These are phyloP conservation scores for Rhodotorula sp. DNA, from an alignment of 1,284 basidiomycete genomes.

Conservation along the genomic window DNA sequence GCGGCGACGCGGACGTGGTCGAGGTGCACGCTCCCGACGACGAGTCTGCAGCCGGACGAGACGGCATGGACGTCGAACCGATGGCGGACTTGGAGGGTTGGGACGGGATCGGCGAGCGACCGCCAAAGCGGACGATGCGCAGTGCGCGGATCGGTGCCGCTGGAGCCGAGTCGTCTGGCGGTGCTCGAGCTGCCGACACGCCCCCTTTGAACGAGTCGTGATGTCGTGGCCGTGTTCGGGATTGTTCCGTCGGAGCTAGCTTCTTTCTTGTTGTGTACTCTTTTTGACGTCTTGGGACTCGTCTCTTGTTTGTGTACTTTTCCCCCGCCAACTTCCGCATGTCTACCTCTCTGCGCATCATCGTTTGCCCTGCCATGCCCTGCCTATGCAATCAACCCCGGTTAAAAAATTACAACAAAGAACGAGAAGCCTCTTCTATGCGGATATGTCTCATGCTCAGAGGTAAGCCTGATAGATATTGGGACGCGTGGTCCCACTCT, in stretches of 20 bases:
- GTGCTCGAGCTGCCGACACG: too few relatives aligned
- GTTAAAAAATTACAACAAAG: background rate
- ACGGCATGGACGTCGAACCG: constrained; percentile 13
- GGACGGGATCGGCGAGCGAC: constrained; percentile 32
- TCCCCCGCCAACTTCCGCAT: background rate
- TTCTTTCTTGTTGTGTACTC: background rate
- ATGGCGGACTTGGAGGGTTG: constrained; percentile 30
- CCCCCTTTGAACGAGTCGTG: too few relatives aligned
- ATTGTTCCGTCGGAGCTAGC: too few relatives aligned
- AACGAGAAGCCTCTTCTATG: background rate
- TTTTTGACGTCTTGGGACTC: background rate
- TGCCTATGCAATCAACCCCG: background rate
- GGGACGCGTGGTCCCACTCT: background rate
- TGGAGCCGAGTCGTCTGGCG: background rate
- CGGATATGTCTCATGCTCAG: background rate
- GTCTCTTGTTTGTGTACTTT: background rate
- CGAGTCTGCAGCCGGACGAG: background rate
- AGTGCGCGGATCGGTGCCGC: background rate
- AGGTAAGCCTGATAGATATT: too few relatives aligned
- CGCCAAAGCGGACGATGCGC: constrained; percentile 24
- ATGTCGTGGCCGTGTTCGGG: too few relatives aligned
- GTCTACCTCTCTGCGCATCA: background rate
- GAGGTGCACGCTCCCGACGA: background rate
- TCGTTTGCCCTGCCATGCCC: background rate
- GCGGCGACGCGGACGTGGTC: background rate